Evolutionary conservation across 768 basidiomycete genomes (phyloP).

Genomic region (Mycena pura): DNA sequence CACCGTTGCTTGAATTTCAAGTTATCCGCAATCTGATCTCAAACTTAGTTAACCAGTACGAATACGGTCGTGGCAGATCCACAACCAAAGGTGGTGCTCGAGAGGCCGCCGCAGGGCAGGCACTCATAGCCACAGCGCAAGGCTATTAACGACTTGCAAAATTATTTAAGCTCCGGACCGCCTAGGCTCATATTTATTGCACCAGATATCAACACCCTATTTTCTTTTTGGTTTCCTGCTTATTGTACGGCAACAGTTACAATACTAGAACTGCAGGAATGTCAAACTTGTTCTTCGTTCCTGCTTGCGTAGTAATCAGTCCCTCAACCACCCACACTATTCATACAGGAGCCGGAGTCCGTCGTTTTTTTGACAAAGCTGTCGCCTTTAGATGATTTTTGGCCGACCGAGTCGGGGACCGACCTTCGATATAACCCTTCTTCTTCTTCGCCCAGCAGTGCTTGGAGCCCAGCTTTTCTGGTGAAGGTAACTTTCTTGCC

Average conservation of each 20-base stretch:
- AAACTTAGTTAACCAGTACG: slow-evolving; percentile 28
- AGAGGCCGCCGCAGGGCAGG: slow-evolving; percentile 34
- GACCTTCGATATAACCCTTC: slow-evolving; percentile 20
- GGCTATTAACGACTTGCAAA: neutral
- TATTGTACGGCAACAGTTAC: too few species aligned
- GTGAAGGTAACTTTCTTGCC: slow-evolving; percentile 9
- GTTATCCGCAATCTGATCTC: neutral
- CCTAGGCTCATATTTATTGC: too few species aligned
- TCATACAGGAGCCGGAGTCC: slow-evolving; percentile 24
- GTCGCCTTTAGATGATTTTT: slow-evolving; percentile 12
- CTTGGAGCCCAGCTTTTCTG: slow-evolving; percentile 23
- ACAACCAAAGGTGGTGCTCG: slow-evolving; percentile 26
- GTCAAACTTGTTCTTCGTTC: too few species aligned
- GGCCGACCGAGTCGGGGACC: too few species aligned
- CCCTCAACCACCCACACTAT: slow-evolving; percentile 9
- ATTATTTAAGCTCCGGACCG: too few species aligned
- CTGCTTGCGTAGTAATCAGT: too few species aligned
- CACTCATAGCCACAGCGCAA: neutral
- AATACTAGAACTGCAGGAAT: too few species aligned
- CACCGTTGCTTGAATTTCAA: neutral
- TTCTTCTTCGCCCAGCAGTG: slow-evolving; percentile 23
- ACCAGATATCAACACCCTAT: too few species aligned
- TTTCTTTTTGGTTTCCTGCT: too few species aligned
- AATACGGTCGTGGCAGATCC: slow-evolving; percentile 31
- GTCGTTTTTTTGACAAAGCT: slow-evolving; percentile 10